Conservation (phyloP, 2,329 filamentous ascomycete genomes). For the Elsinoe ampelina region DNA sequence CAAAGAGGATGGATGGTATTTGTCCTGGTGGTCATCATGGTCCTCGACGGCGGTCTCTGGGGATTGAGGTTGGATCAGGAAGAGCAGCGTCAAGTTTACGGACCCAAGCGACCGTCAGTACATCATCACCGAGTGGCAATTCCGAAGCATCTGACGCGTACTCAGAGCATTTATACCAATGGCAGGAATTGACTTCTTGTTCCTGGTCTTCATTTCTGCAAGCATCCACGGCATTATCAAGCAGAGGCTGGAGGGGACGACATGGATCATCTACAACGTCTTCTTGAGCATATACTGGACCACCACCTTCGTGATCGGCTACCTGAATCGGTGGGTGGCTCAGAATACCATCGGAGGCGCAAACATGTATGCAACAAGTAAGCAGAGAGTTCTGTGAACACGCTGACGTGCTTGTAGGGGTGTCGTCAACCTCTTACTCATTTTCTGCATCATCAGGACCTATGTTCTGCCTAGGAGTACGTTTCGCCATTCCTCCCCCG, state of each 20-base stretch:
- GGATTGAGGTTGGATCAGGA: neutral
- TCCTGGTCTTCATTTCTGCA: neutral
- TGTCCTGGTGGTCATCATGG: neutral
- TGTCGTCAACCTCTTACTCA: neutral
- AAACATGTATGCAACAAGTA: neutral
- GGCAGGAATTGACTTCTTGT: neutral
- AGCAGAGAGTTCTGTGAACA: neutral
- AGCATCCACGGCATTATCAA: slow-evolving; percentile 2
- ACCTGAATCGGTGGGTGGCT: neutral
- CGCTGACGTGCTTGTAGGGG: neutral
- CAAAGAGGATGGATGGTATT: slow-evolving; percentile 1
- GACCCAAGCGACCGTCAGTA: neutral
- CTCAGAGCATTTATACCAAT: neutral
- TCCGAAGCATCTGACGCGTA: neutral
- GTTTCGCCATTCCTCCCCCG: neutral
- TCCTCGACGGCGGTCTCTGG: neutral
- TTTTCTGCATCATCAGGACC: neutral
- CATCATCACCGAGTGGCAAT: neutral
- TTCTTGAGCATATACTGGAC: slow-evolving; percentile 1
- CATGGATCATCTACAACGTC: neutral
- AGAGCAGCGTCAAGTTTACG: neutral
- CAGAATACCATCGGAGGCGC: neutral
- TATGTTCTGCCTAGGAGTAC: neutral
- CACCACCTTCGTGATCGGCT: neutral
- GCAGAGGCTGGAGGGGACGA: neutral